phyloP scores from a whole-genome alignment of 2,329 filamentous ascomycete genomes.

The Hymenoscyphus occultus region DNA sequence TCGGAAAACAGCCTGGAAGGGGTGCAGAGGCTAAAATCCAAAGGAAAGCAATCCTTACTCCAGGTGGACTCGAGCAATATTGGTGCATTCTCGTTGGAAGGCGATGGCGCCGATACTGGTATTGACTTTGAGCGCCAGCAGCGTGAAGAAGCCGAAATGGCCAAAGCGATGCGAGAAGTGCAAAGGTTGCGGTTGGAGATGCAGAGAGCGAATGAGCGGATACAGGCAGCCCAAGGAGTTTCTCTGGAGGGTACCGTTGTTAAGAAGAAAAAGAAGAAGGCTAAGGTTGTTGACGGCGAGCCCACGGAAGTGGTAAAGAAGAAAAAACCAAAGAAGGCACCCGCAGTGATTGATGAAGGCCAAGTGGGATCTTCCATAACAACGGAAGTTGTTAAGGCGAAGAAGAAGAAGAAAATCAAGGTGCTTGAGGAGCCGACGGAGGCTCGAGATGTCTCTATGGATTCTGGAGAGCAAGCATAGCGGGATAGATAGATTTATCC shows the following conservation, averaged over 20 bases:
- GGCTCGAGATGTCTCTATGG: background rate
- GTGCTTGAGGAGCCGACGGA: background rate
- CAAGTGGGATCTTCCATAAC: slow-evolving; percentile 20
- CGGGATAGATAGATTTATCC: slow-evolving; percentile 11
- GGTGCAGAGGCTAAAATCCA: slow-evolving; percentile 49
- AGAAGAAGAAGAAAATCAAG: slow-evolving; percentile 42
- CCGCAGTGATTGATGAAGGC: slow-evolving; percentile 29
- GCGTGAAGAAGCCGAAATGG: slow-evolving; percentile 85
- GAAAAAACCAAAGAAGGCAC: slow-evolving; percentile 42
- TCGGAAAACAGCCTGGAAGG: slow-evolving; percentile 52
- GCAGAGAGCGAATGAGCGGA: slow-evolving; percentile 75
- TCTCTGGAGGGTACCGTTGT: slow-evolving; percentile 60
- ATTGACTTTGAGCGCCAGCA: slow-evolving; percentile 63
- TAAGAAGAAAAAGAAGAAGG: slow-evolving; percentile 58
- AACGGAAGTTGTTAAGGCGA: slow-evolving; percentile 36
- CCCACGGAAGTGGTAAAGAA: slow-evolving; percentile 41
- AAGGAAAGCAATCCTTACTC: slow-evolving; percentile 63
- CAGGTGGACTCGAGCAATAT: slow-evolving; percentile 86
- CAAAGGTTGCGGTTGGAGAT: slow-evolving; percentile 85
- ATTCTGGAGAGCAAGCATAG: slow-evolving; percentile 18
- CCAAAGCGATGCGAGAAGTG: slow-evolving; percentile 81
- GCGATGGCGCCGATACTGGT: slow-evolving; percentile 38
- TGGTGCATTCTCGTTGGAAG: slow-evolving; percentile 67
- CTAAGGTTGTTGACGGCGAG: slow-evolving; percentile 25
- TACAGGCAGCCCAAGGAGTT: slow-evolving; percentile 68